Evolutionary conservation across 208 protist species (phyloP).

Genomic region (Strigomonas oncopelti): DNA sequence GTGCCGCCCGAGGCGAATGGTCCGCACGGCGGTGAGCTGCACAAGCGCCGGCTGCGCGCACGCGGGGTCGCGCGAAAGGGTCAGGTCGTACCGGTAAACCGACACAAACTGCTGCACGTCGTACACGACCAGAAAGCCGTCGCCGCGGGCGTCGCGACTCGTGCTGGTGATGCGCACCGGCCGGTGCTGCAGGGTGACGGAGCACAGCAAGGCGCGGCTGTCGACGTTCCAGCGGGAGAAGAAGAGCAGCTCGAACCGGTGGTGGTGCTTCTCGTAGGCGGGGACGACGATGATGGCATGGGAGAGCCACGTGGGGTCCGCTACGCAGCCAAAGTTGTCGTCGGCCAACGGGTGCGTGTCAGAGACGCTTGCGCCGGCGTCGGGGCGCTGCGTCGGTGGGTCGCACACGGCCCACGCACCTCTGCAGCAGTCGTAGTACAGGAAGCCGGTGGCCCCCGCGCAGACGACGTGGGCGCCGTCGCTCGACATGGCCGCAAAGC

Average conservation of each 20-base stretch:
- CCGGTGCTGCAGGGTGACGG: conserved; percentile 26
- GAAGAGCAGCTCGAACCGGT: conserved; percentile 33
- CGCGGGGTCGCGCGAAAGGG: too few species aligned
- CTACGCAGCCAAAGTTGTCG: conserved; percentile 36
- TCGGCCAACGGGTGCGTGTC: conserved; percentile 29
- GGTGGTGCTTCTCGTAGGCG: conserved; percentile 16
- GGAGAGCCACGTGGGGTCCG: conserved; percentile 58
- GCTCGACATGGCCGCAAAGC: conserved; percentile 46
- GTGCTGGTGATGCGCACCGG: conserved; percentile 32
- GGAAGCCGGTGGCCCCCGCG: conserved; percentile 37
- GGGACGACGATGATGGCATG: conserved; percentile 40
- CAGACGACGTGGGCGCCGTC: conserved; percentile 42
- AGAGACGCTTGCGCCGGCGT: too few species aligned
- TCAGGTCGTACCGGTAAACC: conserved; percentile 35
- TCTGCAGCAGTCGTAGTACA: conserved; percentile 34
- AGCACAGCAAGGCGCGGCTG: conserved; percentile 14
- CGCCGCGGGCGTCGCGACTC: conserved; percentile 27
- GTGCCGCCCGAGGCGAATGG: not conserved
- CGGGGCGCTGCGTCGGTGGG: not conserved
- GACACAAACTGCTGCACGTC: conserved; percentile 20
- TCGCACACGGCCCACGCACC: conserved; percentile 32
- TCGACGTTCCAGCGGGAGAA: conserved; percentile 26
- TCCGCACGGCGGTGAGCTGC: not conserved
- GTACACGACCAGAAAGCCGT: conserved; percentile 39
- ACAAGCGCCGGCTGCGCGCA: too few species aligned